A percentile compares a stretch with the other conserved stretches of the same genome.
Conservation (phyloP, 2,329 filamentous ascomycete species). For the Shiraia sp. region DNA sequence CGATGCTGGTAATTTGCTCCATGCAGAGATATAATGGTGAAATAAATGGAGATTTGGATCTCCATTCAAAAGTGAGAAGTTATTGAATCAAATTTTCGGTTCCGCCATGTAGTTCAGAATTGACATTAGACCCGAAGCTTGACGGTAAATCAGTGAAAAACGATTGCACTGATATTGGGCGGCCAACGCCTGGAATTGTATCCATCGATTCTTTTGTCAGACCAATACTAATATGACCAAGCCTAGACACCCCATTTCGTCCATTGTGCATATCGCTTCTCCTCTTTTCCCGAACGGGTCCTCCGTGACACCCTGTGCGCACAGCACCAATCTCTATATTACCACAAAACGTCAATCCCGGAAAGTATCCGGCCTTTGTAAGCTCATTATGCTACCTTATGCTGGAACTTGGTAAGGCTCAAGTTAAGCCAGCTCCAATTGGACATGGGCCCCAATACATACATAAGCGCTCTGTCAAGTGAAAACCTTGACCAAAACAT, state of each 20-base stretch:
- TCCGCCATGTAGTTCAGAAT: too few relatives aligned
- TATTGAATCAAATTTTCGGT: too few relatives aligned
- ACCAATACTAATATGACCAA: conserved; percentile 1
- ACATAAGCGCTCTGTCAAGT: too few relatives aligned
- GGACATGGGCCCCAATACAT: background rate
- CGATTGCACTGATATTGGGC: background rate
- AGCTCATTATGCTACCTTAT: too few relatives aligned
- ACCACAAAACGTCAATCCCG: conserved; percentile 16
- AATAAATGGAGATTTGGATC: too few relatives aligned
- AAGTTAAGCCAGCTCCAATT: background rate
- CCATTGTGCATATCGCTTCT: conserved; percentile 19
- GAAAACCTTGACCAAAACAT: too few relatives aligned
- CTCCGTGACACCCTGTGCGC: conserved; percentile 18
- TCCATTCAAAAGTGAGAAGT: too few relatives aligned
- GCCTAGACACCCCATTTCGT: conserved; percentile 17
- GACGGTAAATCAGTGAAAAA: too few relatives aligned
- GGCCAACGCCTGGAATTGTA: background rate
- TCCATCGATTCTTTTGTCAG: background rate
- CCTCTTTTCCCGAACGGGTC: conserved; percentile 25
- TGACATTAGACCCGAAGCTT: too few relatives aligned
- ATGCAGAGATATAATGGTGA: too few relatives aligned
- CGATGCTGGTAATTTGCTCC: too few relatives aligned
- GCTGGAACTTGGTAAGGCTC: too few relatives aligned
- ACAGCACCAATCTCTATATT: conserved; percentile 16
- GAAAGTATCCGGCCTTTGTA: conserved; percentile 5